Percentiles rank a stretch among this genome's conserved stretches.
These are phyloP conservation scores for Nelumbo lutea DNA, from an alignment of 164 flowering plant genomes.

Conservation along the genomic window DNA sequence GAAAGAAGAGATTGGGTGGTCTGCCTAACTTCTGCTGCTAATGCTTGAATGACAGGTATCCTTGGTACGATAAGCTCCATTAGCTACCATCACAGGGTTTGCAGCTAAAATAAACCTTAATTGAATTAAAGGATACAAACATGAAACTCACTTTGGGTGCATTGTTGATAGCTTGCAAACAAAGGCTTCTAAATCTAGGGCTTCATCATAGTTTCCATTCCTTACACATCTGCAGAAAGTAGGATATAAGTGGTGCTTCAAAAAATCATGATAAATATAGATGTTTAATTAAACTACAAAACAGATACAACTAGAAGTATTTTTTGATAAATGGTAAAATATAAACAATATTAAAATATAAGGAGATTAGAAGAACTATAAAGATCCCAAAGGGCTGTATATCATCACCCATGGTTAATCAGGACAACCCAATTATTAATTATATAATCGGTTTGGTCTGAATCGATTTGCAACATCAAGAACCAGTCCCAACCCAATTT, in stretches of 20 bases:
- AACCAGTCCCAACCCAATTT: no score
- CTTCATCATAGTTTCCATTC: conserved; percentile 97
- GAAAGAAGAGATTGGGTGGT: conserved; percentile 93
- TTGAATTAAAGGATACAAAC: background rate
- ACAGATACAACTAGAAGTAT: background rate
- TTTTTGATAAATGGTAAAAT: no score
- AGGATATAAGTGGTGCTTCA: background rate
- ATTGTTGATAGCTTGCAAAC: conserved; percentile 79
- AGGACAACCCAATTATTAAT: no score
- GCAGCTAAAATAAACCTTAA: background rate
- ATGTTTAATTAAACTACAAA: background rate
- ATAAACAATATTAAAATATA: no score
- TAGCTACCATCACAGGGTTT: conserved; percentile 3
- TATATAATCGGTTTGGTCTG: no score
- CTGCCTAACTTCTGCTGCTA: conserved; percentile 85
- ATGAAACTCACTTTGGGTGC: conserved; percentile 83
- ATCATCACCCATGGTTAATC: no score
- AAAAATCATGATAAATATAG: background rate
- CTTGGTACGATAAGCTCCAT: conserved; percentile 28
- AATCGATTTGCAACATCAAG: no score
- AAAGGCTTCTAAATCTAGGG: conserved; percentile 94
- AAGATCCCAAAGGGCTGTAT: no score
- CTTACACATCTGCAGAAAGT: conserved; percentile 72
- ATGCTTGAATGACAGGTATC: conserved; percentile 82
- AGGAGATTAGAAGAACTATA: no score